Conservation (phyloP, 1,284 basidiomycete genomes). For the Malassezia caprae region DNA sequence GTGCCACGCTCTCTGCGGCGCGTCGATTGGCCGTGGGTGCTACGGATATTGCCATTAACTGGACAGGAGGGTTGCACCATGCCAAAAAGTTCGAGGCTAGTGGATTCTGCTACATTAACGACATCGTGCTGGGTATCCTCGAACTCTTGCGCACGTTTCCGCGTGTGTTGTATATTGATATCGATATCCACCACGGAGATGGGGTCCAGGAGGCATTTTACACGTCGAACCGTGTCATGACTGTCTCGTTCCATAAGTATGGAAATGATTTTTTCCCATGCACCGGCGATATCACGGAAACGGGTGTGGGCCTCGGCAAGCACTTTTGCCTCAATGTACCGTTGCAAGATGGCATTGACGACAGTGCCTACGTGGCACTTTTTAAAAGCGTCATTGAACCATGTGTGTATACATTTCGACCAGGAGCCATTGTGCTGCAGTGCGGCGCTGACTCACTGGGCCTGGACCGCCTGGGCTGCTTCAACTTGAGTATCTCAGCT, state of each 20-base stretch:
- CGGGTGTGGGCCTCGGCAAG: constrained; percentile 58
- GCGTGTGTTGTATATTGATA: constrained; percentile 91
- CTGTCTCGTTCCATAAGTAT: constrained; percentile 98
- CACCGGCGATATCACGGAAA: constrained; percentile 44
- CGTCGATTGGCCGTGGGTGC: constrained; percentile 53
- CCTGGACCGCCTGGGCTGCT: constrained; percentile 85
- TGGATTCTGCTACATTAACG: constrained; percentile 96
- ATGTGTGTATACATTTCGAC: constrained; percentile 77
- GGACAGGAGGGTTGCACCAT: constrained; percentile 94
- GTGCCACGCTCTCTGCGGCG: constrained; percentile 65
- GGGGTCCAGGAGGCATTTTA: constrained; percentile 99
- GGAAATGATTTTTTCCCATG: constrained; percentile 81
- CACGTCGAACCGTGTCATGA: constrained; percentile 92
- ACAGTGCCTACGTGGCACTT: constrained; percentile 84
- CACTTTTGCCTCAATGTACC: constrained; percentile 95
- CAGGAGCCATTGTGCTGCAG: constrained; percentile 83
- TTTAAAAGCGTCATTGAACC: constrained; percentile 96
- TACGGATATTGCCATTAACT: constrained; percentile 93
- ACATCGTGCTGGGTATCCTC: constrained; percentile 50
- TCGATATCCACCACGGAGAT: constrained; percentile 95
- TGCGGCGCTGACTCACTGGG: constrained; percentile 95
- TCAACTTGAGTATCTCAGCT: constrained; percentile 97
- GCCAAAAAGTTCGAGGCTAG: constrained; percentile 94
- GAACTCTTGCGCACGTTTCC: constrained; percentile 50
- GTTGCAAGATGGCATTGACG: constrained; percentile 89